A percentile compares a stretch with the other conserved stretches of the same genome.
Conservation (phyloP, 2,329 filamentous ascomycete species). For the Endoconidiophora laricicola region DNA sequence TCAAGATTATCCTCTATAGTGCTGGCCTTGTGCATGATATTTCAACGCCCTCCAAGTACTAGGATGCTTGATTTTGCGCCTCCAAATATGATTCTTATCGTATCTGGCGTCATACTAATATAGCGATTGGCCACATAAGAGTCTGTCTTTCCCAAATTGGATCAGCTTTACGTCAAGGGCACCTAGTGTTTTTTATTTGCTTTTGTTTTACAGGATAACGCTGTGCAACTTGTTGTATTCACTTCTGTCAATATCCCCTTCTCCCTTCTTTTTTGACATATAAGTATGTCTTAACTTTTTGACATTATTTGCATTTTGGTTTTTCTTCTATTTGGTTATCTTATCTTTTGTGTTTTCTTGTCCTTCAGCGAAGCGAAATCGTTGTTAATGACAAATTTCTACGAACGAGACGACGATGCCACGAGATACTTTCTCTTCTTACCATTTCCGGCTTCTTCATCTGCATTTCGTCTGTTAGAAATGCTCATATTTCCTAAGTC, state of each 20-base stretch:
- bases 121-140: too few relatives aligned
- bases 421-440: background rate
- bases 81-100: too few relatives aligned
- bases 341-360: background rate
- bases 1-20: background rate
- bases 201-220: background rate
- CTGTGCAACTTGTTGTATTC: conserved; percentile 1
- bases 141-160: too few relatives aligned
- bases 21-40: too few relatives aligned
- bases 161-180: too few relatives aligned
- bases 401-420: background rate
- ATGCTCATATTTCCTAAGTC: too few relatives aligned
- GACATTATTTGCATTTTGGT: background rate
- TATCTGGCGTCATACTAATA: too few relatives aligned
- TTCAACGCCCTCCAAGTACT: too few relatives aligned
- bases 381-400: conserved; percentile 3
- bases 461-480: background rate
- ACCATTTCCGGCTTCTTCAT: background rate
- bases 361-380: conserved; percentile 1
- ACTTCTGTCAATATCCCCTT: background rate
- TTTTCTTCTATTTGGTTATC: background rate
- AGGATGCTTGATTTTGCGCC: too few relatives aligned
- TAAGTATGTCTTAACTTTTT: too few relatives aligned
- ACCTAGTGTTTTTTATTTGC: background rate
- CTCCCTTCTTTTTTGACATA: background rate